Evolutionary conservation across 331 rosid genomes (phyloP), one percentile per base, ranked within the genome.

Genomic region (Telfairia occidentalis): DNA sequence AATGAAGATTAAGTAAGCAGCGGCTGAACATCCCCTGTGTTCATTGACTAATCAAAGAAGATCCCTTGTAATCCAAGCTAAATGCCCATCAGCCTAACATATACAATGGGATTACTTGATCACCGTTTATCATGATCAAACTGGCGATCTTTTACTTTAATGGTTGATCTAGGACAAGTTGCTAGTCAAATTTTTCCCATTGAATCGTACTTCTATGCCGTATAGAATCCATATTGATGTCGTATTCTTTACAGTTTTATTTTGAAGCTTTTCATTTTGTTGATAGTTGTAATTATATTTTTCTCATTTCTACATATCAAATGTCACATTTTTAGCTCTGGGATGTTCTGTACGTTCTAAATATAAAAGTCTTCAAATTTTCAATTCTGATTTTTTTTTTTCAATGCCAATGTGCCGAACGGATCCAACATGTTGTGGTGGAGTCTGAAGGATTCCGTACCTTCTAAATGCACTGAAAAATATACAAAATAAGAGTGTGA

Each of bases 11-110:
- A 46, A 71, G 42, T 42, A 11, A 11, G 73, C 1, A 37, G 35
- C 18, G 72, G 72, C 50, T 16, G 32, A 71, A 28, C 59, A 71
- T 71, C 59, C 59, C 42, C 23, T 1, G 7, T 71, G 60, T 48
- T 71, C 9, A 30, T 71, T 48, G 76, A 48, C 76, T 71, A 48
- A 49, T 48, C 15, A 71, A 3, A 71, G 43, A 71, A 48, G 60
- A 48, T 71, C 60, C n/a, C 61, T 71, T 71, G 76, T 71, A 71
- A 49, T 48, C 60, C 60, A 71, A 71, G 61, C 76, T 19, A 71
- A 71, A 16, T 7, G 53, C 10, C 52, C 52, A 66, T 65, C 38
- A 19, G 73, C 57, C 35, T 23, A 18, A 24, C 26, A 35, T 37
- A 37, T 19, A 8, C 28, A 15, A 70, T 21, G 12, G 52, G 72